These are phyloP conservation scores for Medakamo hakoo DNA, from an alignment of 139 green algal species.

Conservation along the genomic window DNA sequence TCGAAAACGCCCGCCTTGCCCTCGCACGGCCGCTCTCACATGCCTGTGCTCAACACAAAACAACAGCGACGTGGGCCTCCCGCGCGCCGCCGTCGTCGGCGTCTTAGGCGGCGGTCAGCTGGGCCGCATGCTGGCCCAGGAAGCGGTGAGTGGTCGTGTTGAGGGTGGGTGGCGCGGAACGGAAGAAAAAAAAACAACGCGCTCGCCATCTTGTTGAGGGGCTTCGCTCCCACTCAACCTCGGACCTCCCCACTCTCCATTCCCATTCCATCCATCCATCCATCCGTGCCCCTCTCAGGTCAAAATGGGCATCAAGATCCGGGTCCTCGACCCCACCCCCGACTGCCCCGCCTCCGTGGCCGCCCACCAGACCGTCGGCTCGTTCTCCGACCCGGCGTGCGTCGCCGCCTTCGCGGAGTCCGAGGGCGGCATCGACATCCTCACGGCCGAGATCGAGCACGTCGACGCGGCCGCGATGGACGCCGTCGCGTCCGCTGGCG, in stretches of 20 bases:
- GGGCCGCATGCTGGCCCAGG: constrained; percentile 88
- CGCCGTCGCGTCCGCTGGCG: constrained; percentile 23
- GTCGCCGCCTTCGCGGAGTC: constrained; percentile 53
- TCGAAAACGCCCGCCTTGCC: too few species aligned
- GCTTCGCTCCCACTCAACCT: background rate
- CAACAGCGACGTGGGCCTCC: constrained; percentile 14
- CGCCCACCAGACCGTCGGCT: constrained; percentile 47
- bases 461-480: constrained; percentile 75
- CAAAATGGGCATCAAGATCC: constrained; percentile 73
- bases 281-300: constrained; percentile 25
- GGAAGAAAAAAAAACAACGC: too few species aligned
- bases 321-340: constrained; percentile 73
- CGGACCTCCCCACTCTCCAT: background rate
- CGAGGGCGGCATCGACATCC: constrained; percentile 59
- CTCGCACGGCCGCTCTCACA: too few species aligned
- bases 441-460: constrained; percentile 99
- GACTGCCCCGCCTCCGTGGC: constrained; percentile 61
- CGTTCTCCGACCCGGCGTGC: constrained; percentile 54
- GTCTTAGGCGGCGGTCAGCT: constrained; percentile 94
- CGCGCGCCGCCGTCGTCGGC: constrained; percentile 46
- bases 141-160: constrained; percentile 42
- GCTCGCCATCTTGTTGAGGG: too few species aligned
- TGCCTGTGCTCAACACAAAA: too few species aligned
- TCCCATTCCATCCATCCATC: background rate
- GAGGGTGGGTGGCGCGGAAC: too few species aligned